These are phyloP conservation scores for Pseudogymnoascus sp. DNA, from an alignment of 2,329 filamentous ascomycete genomes.

Conservation along the genomic window DNA sequence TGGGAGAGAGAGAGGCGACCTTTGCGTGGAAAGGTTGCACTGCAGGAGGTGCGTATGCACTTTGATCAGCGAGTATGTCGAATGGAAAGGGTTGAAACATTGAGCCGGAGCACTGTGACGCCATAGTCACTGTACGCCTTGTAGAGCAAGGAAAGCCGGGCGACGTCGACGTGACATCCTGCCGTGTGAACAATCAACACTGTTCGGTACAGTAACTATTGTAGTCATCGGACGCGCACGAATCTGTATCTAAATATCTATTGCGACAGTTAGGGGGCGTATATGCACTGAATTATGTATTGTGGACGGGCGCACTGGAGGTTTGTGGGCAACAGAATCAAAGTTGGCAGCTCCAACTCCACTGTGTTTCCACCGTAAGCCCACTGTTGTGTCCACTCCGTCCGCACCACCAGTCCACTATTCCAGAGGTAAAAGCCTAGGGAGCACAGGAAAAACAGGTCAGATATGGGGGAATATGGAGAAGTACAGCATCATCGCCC, in stretches of 20 bases:
- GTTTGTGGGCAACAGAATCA: not conserved
- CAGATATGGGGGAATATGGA: not conserved
- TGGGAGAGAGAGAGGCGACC: not conserved
- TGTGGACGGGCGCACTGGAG: not conserved
- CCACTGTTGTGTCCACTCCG: not conserved
- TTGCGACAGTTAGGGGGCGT: not conserved
- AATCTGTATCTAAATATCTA: not conserved
- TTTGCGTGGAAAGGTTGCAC: not conserved
- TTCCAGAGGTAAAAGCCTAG: not conserved
- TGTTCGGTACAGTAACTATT: not conserved
- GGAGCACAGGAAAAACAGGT: not conserved
- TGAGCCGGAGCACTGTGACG: not conserved
- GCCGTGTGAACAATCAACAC: not conserved
- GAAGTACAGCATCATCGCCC: not conserved
- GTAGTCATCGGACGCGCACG: not conserved
- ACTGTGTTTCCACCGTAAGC: not conserved
- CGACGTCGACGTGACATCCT: not conserved
- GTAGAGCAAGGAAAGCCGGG: not conserved
- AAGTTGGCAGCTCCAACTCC: slow-evolving; percentile 5
- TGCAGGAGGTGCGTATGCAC: not conserved
- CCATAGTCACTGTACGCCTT: not conserved
- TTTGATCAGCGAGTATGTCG: not conserved
- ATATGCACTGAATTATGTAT: not conserved
- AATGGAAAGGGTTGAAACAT: not conserved
- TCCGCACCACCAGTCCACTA: not conserved